Evolutionary conservation across 345 rosid genomes (phyloP).

Genomic region (Lagerstroemia speciosa): DNA sequence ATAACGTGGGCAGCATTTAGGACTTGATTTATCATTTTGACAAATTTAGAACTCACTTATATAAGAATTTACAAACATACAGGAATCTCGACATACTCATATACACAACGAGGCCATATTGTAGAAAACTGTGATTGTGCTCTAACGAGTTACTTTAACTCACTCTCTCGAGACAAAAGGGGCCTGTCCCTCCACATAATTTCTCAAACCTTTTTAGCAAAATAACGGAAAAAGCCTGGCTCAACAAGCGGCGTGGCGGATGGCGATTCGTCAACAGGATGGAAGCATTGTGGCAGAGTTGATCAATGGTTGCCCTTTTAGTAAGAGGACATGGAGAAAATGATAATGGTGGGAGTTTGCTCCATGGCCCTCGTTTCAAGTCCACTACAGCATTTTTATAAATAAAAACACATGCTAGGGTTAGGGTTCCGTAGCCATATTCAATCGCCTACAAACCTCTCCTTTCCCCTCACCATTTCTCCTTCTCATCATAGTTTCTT

Average conservation of each 20-base stretch:
- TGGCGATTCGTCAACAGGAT: conserved; percentile 26
- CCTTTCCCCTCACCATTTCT: neutral
- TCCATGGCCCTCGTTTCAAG: conserved; percentile 12
- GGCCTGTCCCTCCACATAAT: conserved; percentile 5
- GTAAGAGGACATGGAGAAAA: conserved; percentile 24
- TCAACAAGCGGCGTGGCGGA: conserved; percentile 13
- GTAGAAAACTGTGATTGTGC: neutral
- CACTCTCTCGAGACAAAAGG: conserved; percentile 1
- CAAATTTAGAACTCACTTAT: no score
- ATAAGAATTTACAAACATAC: no score
- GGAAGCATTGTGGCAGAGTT: conserved; percentile 15
- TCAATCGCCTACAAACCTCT: conserved; percentile 22
- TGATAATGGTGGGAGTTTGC: conserved; percentile 24
- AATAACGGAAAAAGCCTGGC: conserved; percentile 1
- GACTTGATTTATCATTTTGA: neutral
- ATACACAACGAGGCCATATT: neutral
- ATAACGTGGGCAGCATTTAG: neutral
- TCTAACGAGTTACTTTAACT: neutral
- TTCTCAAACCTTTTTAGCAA: conserved; percentile 3
- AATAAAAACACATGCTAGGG: conserved; percentile 31
- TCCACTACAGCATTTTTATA: conserved; percentile 22
- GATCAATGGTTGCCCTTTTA: conserved; percentile 12
- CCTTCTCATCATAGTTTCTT: neutral
- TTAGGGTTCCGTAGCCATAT: conserved; percentile 36
- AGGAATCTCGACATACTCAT: no score